Conservation (phyloP, 139 green algal species). For the Haematococcus lacustris region DNA sequence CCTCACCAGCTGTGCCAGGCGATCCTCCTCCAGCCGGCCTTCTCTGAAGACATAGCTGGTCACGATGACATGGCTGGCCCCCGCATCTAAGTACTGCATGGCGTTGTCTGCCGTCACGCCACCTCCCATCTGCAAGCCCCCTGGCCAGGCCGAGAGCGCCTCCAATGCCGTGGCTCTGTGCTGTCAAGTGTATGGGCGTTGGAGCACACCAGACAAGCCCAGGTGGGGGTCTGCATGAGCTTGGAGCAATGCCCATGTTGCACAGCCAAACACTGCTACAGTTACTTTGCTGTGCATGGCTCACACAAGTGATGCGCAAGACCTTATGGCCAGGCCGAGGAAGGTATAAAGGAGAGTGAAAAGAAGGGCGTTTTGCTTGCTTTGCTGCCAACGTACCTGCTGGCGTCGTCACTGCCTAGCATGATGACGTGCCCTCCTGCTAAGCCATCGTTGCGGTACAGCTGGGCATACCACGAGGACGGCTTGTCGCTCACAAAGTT, state of each 20-base stretch:
- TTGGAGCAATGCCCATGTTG: background rate
- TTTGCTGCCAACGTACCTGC: constrained; percentile 35
- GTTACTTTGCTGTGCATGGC: background rate
- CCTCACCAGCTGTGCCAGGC: constrained; percentile 70
- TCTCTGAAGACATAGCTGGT: constrained; percentile 90
- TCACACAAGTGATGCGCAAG: background rate
- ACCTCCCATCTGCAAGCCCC: constrained; percentile 90
- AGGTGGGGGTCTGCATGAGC: too few relatives aligned
- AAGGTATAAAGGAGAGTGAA: too few relatives aligned
- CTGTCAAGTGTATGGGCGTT: too few relatives aligned
- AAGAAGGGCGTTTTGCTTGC: too few relatives aligned
- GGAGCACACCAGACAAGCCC: too few relatives aligned
- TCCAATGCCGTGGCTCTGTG: constrained; percentile 57
- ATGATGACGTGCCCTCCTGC: constrained; percentile 96
- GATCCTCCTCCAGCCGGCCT: constrained; percentile 74
- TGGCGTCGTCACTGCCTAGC: constrained; percentile 76
- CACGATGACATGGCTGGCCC: constrained; percentile 94
- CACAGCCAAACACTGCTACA: background rate
- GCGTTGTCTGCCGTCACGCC: constrained; percentile 86
- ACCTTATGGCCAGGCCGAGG: too few relatives aligned
- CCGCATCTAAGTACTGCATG: constrained; percentile 77
- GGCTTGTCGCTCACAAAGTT: constrained; percentile 93
- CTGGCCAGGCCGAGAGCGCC: constrained; percentile 75
- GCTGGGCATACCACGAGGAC: constrained; percentile 69
- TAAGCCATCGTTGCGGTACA: constrained; percentile 80